Base-by-base conservation (phyloP, 2,329 filamentous ascomycete species). In the Fusarium siculi region DNA sequence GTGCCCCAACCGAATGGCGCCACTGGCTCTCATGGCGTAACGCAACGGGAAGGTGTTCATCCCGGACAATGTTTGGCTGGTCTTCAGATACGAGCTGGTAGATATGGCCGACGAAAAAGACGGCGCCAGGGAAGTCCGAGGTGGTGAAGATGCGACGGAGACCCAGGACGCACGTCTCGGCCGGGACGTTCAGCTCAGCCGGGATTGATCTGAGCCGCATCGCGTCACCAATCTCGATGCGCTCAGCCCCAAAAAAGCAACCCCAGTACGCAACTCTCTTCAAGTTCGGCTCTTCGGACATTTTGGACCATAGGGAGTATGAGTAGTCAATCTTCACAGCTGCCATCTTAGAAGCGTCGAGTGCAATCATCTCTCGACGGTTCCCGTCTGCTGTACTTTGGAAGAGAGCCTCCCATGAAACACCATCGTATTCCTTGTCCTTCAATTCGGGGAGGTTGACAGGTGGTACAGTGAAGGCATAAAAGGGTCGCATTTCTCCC, bases 301-400 rank as follows among this genome's bases (percentile, higher is more conserved):
- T 77, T 25, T 76, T 80, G 19, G 80, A 85, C 79, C 87, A 88
- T n/a, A 86, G 79, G 0, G 86, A 87, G 76, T 82, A 87, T 4
- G 85, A 86, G 61, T 83, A 82, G 66, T 87, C 86, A 34, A 87
- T 83, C 64, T 84, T 85, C 23, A 81, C 81, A 8, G 85, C 86
- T 2, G 84, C 86, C 75, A 88, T 80, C 73, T 88, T 88, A 8
- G 86, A 87, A 1, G 86, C 86, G 65, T 88, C 86, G 7, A 88
- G 81, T 4, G 81, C 80, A 12, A 87, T 74, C 15, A 83, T 74
- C 50, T 86, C 84, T 23, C 82, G 80, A 66, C 81, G 81, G n/a
- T 81, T 76, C 1, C 76, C 73, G 54, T 85, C 82, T 23, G 78
- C 76, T 7, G 79, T 75, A 28, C 74, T 69, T 25, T 76, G 78